phyloP scores from a whole-genome alignment of 176 grass and related monocot genomes.

The Puya raimondii region DNA sequence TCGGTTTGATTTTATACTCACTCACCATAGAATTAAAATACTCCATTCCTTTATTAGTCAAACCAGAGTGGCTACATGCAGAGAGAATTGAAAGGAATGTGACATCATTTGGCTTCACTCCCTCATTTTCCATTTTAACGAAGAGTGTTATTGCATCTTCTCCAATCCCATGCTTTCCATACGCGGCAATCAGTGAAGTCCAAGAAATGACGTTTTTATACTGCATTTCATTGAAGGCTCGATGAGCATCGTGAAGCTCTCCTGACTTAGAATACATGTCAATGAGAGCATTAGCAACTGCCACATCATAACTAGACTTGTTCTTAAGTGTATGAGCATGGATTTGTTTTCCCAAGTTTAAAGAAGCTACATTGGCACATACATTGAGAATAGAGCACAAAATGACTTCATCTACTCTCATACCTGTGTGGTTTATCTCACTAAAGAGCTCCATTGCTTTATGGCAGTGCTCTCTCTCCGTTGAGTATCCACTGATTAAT shows the following conservation, averaged over 20 bases:
- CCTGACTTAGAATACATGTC: constrained; percentile 91
- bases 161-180: constrained; percentile 46
- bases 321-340: constrained; percentile 56
- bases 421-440: constrained; percentile 31
- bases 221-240: constrained; percentile 70
- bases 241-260: constrained; percentile 40
- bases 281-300: constrained; percentile 63
- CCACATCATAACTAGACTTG: constrained; percentile 33
- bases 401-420: constrained; percentile 47
- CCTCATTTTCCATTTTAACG: constrained; percentile 57
- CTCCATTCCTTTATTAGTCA: constrained; percentile 50
- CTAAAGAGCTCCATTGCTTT: constrained; percentile 55
- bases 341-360: constrained; percentile 57
- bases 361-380: constrained; percentile 56
- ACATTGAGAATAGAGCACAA: constrained; percentile 52
- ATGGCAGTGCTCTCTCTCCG: constrained; percentile 33
- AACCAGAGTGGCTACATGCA: constrained; percentile 54
- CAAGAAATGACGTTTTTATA: constrained; percentile 74
- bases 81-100: constrained; percentile 80
- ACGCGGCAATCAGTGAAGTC: constrained; percentile 76
- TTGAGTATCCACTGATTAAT: constrained; percentile 56
- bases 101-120: constrained; percentile 67
- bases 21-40: constrained; percentile 60
- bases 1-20: constrained; percentile 63
- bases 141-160: constrained; percentile 58